Base-by-base conservation (phyloP, 352 stramenopile species). In the Phytophthora pinifolia region DNA sequence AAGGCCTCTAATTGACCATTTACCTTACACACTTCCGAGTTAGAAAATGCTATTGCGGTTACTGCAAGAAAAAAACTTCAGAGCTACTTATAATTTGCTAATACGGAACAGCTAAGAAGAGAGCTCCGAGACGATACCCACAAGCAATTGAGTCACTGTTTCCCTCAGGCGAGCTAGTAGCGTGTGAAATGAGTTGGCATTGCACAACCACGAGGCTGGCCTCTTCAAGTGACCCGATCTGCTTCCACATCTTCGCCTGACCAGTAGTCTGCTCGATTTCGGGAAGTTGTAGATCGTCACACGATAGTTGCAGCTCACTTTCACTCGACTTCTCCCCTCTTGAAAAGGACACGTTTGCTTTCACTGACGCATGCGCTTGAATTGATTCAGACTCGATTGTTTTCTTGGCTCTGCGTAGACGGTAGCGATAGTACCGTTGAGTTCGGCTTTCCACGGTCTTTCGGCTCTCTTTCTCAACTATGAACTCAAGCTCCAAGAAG, bases 171-270 rank as follows among this genome's bases (percentile, higher is more conserved):
- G 32, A 27, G 6, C 3, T 17, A 6, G 6, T 48, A 10, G 50
- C 6, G 18, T 56, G 52, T 7, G 14, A 17, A 15, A 85, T 69
- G 35, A 89, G 65, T 57, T 93, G 83, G 39, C 77, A 89, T 54
- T 90, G 83, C n/a, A 93, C 67, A 17, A 93, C 74, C 15, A 86
- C 69, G 9, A 70, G 69, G 37, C 70, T 87, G 15, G 61, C 62
- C 34, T 91, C 75, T 31, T 89, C 66, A 5, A 92, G 55, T 27
- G 77, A 89, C 14, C 82, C 79, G 20, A 92, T 76, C 50, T 89
- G 82, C 52, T 76, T 89, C 82, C 82, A 92, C 6, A 86, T 10
- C 59, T 88, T 89, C 8, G 20, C 10, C 13, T 58, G 48, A 12
- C 31, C 22, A 20, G 45, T 37, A 10, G 8, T 12, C 6, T 57